Evolutionary conservation across 1,139 yeast species (phyloP), one percentile per base, ranked within the genome.

Genomic region (Hemisphaericaspora subhashii): DNA sequence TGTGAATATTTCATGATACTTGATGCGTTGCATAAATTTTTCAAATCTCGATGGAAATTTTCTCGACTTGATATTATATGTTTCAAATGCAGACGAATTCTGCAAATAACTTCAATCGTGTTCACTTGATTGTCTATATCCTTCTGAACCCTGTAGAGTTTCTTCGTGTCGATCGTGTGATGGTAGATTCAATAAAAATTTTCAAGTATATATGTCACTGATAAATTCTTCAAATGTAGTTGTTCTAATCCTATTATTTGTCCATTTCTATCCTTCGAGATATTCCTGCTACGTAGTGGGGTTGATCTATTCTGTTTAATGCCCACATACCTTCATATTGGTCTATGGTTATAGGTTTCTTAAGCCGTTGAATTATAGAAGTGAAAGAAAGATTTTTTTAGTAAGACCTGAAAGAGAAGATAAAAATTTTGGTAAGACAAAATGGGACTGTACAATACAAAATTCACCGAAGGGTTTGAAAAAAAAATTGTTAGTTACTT

Each of bases 281-380:
- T n/a, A n/a, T n/a, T n/a, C n/a, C n/a, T n/a, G n/a, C n/a, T 29
- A 17, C 14, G 14, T 29, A 17, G n/a, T 29, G 23, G 23, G 15
- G 23, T 5, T 29, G 23, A 29, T 18, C 32, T 29, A n/a, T 18
- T 17, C 23, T 5, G 12, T 25, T 12, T 21, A 17, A 26, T 15
- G 36, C 13, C 34, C 42, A 41, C 44, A 41, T 41, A 41, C 44
- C 44, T 41, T 41, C 44, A 41, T 41, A 37, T 35, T 35, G 33
- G 37, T 28, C 28, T 35, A 31, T 38, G 43, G 36, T 37, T 40
- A 29, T 29, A 29, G 32, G 37, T 26, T 35, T n/a, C 34, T 41
- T 40, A 27, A 31, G 33, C 37, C 41, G 31, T 31, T 38, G 36
- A 35, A 20, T 30, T 31, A 36, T 35, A 38, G 39, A 35, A 35